Evolutionary conservation across 2,329 filamentous ascomycete species (phyloP).

Genomic region (Fusarium transvaalense): DNA sequence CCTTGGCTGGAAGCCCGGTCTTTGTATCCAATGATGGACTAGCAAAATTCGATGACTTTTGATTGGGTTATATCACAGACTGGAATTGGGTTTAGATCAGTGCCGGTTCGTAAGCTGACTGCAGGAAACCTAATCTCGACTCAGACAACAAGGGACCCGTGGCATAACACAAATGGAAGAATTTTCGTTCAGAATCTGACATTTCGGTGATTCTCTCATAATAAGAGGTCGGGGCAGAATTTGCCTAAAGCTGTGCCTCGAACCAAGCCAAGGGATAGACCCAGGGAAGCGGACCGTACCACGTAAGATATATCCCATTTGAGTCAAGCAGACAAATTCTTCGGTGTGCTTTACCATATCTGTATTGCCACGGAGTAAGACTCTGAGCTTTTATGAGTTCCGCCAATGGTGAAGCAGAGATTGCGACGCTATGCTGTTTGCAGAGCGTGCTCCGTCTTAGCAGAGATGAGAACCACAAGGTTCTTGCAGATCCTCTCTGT

Average conservation of each 20-base stretch:
- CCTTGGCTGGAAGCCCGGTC: too few relatives aligned
- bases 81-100: background rate
- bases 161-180: background rate
- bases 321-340: background rate
- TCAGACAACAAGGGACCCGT: background rate
- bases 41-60: too few relatives aligned
- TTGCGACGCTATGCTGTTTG: background rate
- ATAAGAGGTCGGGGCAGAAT: background rate
- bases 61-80: background rate
- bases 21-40: too few relatives aligned
- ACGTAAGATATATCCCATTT: background rate
- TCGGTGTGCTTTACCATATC: background rate
- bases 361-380: background rate
- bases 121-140: background rate
- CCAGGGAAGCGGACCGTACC: background rate
- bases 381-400: background rate
- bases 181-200: background rate
- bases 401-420: background rate
- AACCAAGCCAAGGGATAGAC: background rate
- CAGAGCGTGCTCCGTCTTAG: background rate
- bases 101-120: background rate
- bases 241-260: background rate
- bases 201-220: too few relatives aligned
- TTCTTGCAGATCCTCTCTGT: background rate
- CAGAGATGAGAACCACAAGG: too few relatives aligned